Percentiles rank a stretch among this genome's conserved stretches.
Conservation (phyloP, 2,329 filamentous ascomycete species). For the Colletotrichum kahawae region DNA sequence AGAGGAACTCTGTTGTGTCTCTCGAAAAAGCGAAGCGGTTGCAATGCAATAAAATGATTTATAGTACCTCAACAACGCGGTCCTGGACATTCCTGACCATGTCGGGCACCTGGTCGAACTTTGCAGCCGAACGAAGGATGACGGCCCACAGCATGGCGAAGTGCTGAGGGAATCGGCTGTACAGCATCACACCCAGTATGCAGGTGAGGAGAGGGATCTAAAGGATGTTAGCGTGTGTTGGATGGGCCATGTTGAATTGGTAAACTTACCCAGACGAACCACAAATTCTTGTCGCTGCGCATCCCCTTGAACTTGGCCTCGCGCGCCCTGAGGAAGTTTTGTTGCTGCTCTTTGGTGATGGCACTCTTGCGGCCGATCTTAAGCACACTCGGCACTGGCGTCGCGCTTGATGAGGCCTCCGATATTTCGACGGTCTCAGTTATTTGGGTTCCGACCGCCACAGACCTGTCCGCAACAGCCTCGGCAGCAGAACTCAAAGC, state of each 20-base stretch:
- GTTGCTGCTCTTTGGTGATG: constrained; percentile 70
- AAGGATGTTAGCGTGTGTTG: constrained; percentile 24
- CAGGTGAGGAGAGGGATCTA: constrained; percentile 56
- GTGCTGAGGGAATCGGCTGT: constrained; percentile 56
- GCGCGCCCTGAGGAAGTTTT: constrained; percentile 64
- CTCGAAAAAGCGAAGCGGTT: neutral
- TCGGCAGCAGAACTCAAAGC: constrained; percentile 63
- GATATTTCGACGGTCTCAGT: constrained; percentile 45
- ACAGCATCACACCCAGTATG: constrained; percentile 55
- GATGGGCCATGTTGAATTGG: neutral
- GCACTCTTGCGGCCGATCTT: constrained; percentile 67
- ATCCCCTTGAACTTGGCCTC: constrained; percentile 68
- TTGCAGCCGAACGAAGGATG: constrained; percentile 16
- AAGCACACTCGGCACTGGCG: constrained; percentile 43
- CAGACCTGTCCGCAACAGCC: constrained; percentile 57
- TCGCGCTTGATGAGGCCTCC: constrained; percentile 26
- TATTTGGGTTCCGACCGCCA: constrained; percentile 51
- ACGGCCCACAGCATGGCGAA: constrained; percentile 28
- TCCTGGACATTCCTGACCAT: constrained; percentile 18
- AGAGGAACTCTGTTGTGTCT: neutral
- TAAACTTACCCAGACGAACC: constrained; percentile 70
- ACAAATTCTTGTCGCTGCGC: constrained; percentile 68
- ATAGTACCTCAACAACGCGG: constrained; percentile 30
- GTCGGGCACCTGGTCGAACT: constrained; percentile 10
- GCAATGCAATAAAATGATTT: neutral